phyloP scores from a whole-genome alignment of 2,329 filamentous ascomycete species.

The Clonostachys rhizophaga region DNA sequence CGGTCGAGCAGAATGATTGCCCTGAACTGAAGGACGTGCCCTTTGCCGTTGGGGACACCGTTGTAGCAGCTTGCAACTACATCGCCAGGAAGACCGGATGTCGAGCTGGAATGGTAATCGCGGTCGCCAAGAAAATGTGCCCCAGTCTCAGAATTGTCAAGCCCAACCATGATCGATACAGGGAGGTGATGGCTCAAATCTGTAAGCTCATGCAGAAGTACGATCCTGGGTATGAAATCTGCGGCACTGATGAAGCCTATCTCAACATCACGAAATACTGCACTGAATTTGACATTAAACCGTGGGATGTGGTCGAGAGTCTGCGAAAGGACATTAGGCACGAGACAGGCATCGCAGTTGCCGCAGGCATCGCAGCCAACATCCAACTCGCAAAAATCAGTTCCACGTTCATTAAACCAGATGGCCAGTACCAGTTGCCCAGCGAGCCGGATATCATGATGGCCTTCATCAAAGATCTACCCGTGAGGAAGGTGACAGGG shows the following conservation, averaged over 20 bases:
- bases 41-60: constrained; percentile 80
- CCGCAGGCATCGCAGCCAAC: constrained; percentile 91
- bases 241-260: constrained; percentile 95
- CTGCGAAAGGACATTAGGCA: constrained; percentile 74
- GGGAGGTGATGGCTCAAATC: constrained; percentile 82
- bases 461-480: constrained; percentile 77
- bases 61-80: constrained; percentile 75
- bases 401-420: constrained; percentile 94
- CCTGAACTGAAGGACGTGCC: constrained; percentile 83
- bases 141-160: constrained; percentile 78
- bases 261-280: constrained; percentile 92
- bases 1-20: constrained; percentile 79
- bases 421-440: constrained; percentile 79
- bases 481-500: constrained; percentile 89
- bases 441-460: constrained; percentile 72
- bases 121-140: constrained; percentile 92
- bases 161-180: constrained; percentile 88
- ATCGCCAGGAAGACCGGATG: constrained; percentile 85
- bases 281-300: constrained; percentile 56
- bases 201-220: constrained; percentile 79
- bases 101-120: constrained; percentile 91
- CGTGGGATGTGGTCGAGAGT: constrained; percentile 71
- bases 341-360: constrained; percentile 79
- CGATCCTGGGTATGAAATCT: constrained; percentile 85
- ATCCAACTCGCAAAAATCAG: constrained; percentile 92